phyloP scores from a whole-genome alignment of 192 early-diverging fungal species.

The Rhizoclosmatium sp. region DNA sequence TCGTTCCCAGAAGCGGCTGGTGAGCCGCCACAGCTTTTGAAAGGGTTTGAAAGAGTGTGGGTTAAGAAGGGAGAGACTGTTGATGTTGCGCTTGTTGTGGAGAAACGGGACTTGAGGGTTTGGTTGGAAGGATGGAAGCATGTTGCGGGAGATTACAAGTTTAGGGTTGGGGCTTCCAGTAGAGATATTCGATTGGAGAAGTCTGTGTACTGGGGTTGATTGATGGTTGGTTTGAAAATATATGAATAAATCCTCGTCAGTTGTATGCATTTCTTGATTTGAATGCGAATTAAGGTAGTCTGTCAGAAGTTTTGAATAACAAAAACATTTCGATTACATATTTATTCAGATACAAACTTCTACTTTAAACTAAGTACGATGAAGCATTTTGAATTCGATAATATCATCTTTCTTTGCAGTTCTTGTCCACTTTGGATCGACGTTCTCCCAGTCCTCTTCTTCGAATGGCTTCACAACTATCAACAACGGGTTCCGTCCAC shows the following conservation, averaged over 20 bases:
- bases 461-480: no score
- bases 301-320: no score
- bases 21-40: slow-evolving; percentile 46
- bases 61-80: slow-evolving; percentile 51
- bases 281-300: no score
- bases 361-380: no score
- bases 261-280: no score
- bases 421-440: no score
- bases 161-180: slow-evolving; percentile 62
- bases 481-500: no score
- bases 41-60: slow-evolving; percentile 49
- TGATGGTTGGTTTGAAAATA: slow-evolving; percentile 1
- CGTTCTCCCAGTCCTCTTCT: no score
- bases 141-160: slow-evolving; percentile 54
- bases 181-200: slow-evolving; percentile 53
- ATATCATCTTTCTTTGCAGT: no score
- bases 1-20: slow-evolving; percentile 39
- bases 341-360: no score
- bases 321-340: no score
- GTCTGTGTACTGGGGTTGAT: background rate
- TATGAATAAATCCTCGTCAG: background rate
- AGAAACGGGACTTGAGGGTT: slow-evolving; percentile 50
- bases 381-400: no score
- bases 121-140: slow-evolving; percentile 59
- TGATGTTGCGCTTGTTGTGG: slow-evolving; percentile 50